Evolutionary conservation across 768 basidiomycete genomes (phyloP), one percentile per base, ranked within the genome.

Genomic region (Trichaptum fuscoviolaceum): DNA sequence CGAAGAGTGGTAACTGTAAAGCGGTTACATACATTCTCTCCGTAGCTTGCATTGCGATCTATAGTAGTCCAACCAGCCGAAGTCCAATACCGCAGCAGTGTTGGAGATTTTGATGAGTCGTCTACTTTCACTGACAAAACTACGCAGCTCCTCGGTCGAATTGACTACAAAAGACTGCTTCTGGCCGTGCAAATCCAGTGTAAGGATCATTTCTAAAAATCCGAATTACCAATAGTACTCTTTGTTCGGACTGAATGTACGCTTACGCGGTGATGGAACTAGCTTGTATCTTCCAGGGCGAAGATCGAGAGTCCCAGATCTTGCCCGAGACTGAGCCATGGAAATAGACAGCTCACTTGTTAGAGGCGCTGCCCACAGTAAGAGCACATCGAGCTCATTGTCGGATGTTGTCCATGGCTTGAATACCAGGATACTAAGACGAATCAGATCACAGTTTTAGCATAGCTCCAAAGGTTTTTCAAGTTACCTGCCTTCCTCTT

Each of bases 271-370:
- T 61, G 59, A 61, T 7, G 24, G 59, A 2, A 25, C 59, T 17
- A 9, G 59, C 12, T 61, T 25, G 9, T 34, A 25, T 23, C 9
- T 61, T 25, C 24, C 25, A 12, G 30, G 59, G 23, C 24, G 25
- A 5, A 61, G 23, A 61, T 25, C 59, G 15, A 61, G 59, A 61
- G 24, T 61, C 59, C 25, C 59, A 61, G 30, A 34, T 23, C 59
- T 61, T 61, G 59, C 59, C 2, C 30, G 10, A 15, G 24, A 34
- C 59, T 61, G 59, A 5, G 59, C 59, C 24, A 61, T 61, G 23
- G 59, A 61, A 61, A 61, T 61, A 9, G 59, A 25, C 24, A 61
- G 59, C 30, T 61, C 59, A 18, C 25, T 25, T 24, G 59, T 61
- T 4, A 61, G 24, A 25, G 59, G 59, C 23, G 59, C 30, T 9